These are phyloP conservation scores for Thelephora terrestris DNA, from an alignment of 1,284 basidiomycete species.

Conservation along the genomic window DNA sequence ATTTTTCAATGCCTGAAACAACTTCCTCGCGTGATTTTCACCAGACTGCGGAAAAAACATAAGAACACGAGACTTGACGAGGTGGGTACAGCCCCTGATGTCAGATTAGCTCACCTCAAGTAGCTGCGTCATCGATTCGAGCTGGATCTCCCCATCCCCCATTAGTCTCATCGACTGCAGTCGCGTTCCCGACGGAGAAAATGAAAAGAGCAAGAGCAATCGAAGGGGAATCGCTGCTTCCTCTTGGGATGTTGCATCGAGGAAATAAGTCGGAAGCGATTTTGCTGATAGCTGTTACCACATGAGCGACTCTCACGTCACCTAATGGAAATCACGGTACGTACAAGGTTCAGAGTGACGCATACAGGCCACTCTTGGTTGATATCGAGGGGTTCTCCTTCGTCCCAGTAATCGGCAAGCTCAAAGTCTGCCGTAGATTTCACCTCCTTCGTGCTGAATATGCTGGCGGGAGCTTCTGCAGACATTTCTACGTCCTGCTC, in stretches of 20 bases:
- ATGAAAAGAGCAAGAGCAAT: slow-evolving; percentile 54
- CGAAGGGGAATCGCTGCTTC: slow-evolving; percentile 48
- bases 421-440: slow-evolving; percentile 63
- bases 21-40: slow-evolving; percentile 25
- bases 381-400: slow-evolving; percentile 54
- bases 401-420: slow-evolving; percentile 75
- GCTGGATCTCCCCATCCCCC: slow-evolving; percentile 44
- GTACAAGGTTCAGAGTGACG: slow-evolving; percentile 65
- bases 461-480: slow-evolving; percentile 28
- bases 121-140: slow-evolving; percentile 35
- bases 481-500: slow-evolving; percentile 42
- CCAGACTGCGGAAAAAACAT: slow-evolving; percentile 19
- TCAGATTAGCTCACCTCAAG: slow-evolving; percentile 34
- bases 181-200: slow-evolving; percentile 28
- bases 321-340: slow-evolving; percentile 14
- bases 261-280: slow-evolving; percentile 36
- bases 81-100: background rate
- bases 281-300: too few relatives aligned
- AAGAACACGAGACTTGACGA: background rate
- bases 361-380: slow-evolving; percentile 61
- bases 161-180: slow-evolving; percentile 54
- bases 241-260: slow-evolving; percentile 61
- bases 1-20: slow-evolving; percentile 24
- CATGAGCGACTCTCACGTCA: too few relatives aligned
- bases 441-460: slow-evolving; percentile 45